These are phyloP conservation scores for Penstemon barbatus DNA, from an alignment of 257 asterid species.

Conservation along the genomic window DNA sequence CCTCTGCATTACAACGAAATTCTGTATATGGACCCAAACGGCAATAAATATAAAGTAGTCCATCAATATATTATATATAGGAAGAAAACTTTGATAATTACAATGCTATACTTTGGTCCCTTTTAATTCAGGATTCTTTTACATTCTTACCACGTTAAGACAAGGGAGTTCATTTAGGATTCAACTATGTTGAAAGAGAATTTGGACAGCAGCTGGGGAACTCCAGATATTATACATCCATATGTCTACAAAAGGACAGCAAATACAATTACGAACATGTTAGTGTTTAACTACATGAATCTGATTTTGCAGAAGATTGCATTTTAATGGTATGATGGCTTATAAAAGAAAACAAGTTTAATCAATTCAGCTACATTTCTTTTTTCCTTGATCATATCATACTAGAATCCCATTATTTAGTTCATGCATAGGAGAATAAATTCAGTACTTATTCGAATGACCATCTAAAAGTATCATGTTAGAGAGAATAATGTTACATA, in stretches of 20 bases:
- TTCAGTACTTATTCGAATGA: too few species aligned
- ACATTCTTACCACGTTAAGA: neutral
- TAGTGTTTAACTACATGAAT: neutral
- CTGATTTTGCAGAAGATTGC: neutral
- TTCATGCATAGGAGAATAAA: neutral
- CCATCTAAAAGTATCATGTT: too few species aligned
- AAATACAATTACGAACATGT: neutral
- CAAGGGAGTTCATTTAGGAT: slow-evolving; percentile 11
- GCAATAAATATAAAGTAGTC: too few species aligned
- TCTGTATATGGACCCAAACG: too few species aligned
- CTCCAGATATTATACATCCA: slow-evolving; percentile 66
- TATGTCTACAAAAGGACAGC: slow-evolving; percentile 51
- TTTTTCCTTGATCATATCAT: neutral
- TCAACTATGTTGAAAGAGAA: slow-evolving; percentile 67
- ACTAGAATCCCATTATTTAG: neutral
- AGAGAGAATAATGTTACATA: too few species aligned
- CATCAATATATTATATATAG: too few species aligned
- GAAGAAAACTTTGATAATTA: too few species aligned
- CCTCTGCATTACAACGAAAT: too few species aligned
- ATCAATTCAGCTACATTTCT: neutral
- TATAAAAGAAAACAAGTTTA: neutral
- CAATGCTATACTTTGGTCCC: too few species aligned
- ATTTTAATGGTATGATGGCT: neutral
- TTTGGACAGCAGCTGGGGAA: slow-evolving; percentile 81
- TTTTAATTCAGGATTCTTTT: too few species aligned